Evolutionary conservation across 176 grass and related monocot species (phyloP).

Genomic region (Oryza coarctata): DNA sequence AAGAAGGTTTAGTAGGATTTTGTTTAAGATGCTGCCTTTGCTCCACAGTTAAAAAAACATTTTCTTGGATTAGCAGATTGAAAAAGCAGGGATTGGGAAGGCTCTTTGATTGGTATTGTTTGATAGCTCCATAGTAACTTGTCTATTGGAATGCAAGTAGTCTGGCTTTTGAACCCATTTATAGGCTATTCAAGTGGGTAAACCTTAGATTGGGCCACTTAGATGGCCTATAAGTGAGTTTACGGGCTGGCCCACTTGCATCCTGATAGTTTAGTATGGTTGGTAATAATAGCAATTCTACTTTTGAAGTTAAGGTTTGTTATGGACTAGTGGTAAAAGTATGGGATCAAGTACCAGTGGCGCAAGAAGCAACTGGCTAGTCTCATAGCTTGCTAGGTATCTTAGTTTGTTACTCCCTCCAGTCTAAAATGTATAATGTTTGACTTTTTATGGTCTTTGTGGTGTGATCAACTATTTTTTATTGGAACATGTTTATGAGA

Average conservation of each 20-base stretch:
- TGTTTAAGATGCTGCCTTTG: neutral
- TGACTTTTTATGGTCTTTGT: too few species aligned
- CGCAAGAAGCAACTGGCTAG: neutral
- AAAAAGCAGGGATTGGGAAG: neutral
- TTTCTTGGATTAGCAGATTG: neutral
- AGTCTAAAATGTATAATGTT: neutral
- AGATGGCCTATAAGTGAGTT: neutral
- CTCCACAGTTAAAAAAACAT: neutral
- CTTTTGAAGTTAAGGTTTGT: neutral
- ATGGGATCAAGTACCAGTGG: neutral
- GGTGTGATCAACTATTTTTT: too few species aligned
- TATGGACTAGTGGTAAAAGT: neutral
- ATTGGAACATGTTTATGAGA: too few species aligned
- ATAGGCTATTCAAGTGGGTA: neutral
- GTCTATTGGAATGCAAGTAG: neutral
- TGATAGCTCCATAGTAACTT: neutral
- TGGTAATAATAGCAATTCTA: neutral
- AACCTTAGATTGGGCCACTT: neutral
- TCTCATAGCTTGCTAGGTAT: neutral
- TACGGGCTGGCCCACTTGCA: neutral
- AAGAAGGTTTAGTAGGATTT: neutral
- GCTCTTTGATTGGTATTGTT: neutral
- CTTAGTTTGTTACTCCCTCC: neutral
- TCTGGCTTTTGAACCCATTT: neutral
- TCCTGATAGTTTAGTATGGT: neutral